Conservation (phyloP, 345 rosid species). For the Citrus medica region DNA sequence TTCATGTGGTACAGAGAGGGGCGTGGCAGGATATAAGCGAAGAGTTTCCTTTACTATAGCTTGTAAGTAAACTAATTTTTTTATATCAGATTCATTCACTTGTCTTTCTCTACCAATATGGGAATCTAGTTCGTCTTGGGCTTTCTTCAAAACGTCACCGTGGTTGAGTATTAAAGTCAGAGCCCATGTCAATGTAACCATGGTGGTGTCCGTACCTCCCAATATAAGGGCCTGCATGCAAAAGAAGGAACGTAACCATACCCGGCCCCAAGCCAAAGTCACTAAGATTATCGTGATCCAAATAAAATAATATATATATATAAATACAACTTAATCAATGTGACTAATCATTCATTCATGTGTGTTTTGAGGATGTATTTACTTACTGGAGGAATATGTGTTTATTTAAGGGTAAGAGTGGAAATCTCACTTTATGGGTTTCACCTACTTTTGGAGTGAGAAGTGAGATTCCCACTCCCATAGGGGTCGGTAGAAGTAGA, state of each 20-base stretch:
- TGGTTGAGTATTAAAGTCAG: constrained; percentile 43
- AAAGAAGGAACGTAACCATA: neutral
- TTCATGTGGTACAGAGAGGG: constrained; percentile 34
- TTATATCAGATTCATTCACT: constrained; percentile 29
- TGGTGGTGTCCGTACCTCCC: constrained; percentile 40
- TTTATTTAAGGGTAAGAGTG: too few relatives aligned
- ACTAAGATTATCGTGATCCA: neutral
- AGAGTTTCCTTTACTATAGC: constrained; percentile 48
- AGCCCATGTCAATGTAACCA: constrained; percentile 41
- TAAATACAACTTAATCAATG: too few relatives aligned
- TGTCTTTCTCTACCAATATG: constrained; percentile 31
- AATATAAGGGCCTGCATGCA: constrained; percentile 30
- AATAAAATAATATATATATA: too few relatives aligned
- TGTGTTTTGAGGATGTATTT: too few relatives aligned
- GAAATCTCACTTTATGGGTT: rapidly evolving
- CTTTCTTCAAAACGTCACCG: constrained; percentile 20
- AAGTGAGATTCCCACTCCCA: too few relatives aligned
- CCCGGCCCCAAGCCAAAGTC: neutral
- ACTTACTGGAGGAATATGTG: rapidly evolving
- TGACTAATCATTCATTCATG: too few relatives aligned
- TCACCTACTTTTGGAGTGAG: too few relatives aligned
- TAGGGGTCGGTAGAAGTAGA: rapidly evolving
- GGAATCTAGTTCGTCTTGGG: constrained; percentile 38
- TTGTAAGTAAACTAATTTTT: constrained; percentile 28
- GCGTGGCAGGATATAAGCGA: constrained; percentile 34